Evolutionary conservation across 129 eudicot genomes (phyloP).

Genomic region (Centella asiatica): DNA sequence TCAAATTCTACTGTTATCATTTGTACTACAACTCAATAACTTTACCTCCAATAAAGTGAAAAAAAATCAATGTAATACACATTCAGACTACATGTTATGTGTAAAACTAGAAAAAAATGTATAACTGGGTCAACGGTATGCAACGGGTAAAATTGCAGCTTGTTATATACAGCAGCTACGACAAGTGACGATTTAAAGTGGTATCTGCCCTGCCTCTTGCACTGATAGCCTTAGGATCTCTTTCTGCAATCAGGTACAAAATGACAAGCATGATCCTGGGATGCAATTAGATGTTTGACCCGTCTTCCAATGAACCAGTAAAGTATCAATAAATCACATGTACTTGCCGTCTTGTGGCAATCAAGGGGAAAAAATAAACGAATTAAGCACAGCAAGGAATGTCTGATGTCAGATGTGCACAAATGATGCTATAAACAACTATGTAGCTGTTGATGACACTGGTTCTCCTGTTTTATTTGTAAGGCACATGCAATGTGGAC

Average conservation of each 20-base stretch:
- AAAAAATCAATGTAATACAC: background rate
- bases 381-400: background rate
- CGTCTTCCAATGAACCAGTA: background rate
- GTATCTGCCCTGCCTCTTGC: background rate
- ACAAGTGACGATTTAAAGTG: background rate
- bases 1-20: too few relatives aligned
- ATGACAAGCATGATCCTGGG: background rate
- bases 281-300: background rate
- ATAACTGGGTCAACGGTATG: slow-evolving; percentile 15
- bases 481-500: slow-evolving; percentile 97
- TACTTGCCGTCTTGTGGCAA: background rate
- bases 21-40: too few relatives aligned
- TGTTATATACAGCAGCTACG: slow-evolving; percentile 48
- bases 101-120: slow-evolving; percentile 13
- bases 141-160: slow-evolving; percentile 24
- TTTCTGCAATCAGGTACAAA: background rate
- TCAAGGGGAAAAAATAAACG: background rate
- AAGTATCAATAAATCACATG: background rate
- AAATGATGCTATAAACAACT: background rate
- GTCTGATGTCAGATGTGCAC: background rate
- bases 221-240: background rate
- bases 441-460: slow-evolving; percentile 30
- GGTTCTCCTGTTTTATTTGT: slow-evolving; percentile 58
- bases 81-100: background rate
- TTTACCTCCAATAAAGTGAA: too few relatives aligned